These are phyloP conservation scores for Purshia tridentata DNA, from an alignment of 306 rosid genomes.

Conservation along the genomic window DNA sequence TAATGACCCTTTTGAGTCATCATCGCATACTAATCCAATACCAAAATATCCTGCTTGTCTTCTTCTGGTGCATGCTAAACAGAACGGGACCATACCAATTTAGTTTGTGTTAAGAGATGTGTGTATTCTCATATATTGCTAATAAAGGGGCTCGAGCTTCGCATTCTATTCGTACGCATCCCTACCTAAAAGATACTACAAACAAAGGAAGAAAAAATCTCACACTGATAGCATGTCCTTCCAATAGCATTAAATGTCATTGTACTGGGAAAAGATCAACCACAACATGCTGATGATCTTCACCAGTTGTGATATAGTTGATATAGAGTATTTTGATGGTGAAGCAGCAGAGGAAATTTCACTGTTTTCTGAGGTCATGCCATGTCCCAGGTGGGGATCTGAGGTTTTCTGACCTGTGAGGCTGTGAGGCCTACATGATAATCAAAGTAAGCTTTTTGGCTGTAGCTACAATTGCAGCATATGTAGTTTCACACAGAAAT, in stretches of 20 bases:
- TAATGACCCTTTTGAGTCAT: background rate
- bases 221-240: conserved; percentile 3
- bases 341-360: conserved; percentile 18
- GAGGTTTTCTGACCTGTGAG: conserved; percentile 11
- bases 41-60: conserved; percentile 7
- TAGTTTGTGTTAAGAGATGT: background rate
- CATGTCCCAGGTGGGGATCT: conserved; percentile 3
- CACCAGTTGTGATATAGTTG: background rate
- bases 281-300: conserved; percentile 37
- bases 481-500: conserved; percentile 30
- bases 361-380: conserved; percentile 15
- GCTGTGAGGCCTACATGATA: conserved; percentile 31
- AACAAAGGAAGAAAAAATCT: background rate
- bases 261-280: conserved; percentile 28
- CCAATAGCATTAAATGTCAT: conserved; percentile 23
- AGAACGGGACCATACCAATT: background rate
- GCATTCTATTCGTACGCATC: background rate
- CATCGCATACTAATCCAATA: background rate
- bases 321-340: conserved; percentile 27
- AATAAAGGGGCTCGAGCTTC: background rate
- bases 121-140: too few species aligned
- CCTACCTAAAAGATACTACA: background rate
- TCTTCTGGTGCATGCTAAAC: background rate
- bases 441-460: conserved; percentile 46
- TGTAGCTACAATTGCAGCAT: conserved; percentile 42